A percentile compares a stretch with the other conserved stretches of the same genome.
These are phyloP conservation scores for Volvox carteri DNA, from an alignment of 163 green algal species.

Conservation along the genomic window DNA sequence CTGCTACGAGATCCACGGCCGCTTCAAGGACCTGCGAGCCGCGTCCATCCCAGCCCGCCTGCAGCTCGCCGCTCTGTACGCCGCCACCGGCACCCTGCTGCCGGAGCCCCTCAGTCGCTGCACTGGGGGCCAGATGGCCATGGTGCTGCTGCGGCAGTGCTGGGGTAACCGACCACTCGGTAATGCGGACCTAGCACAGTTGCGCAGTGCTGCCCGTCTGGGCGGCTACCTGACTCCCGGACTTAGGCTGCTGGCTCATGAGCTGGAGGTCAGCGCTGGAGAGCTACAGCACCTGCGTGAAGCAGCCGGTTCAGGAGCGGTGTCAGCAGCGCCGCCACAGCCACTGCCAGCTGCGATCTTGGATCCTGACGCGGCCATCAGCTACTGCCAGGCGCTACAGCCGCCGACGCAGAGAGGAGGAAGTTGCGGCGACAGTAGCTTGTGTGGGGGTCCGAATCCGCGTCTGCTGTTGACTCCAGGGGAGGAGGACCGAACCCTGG, in stretches of 20 bases:
- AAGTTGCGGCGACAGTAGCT: background rate
- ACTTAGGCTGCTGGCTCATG: conserved; percentile 58
- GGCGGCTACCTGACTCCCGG: conserved; percentile 65
- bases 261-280: conserved; percentile 55
- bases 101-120: conserved; percentile 63
- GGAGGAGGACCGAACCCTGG: conserved; percentile 58
- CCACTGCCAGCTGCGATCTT: too few species aligned
- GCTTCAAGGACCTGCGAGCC: conserved; percentile 66
- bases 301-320: background rate
- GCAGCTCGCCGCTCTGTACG: conserved; percentile 78
- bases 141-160: conserved; percentile 66
- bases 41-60: conserved; percentile 60
- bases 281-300: conserved; percentile 63
- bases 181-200: conserved; percentile 47
- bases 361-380: conserved; percentile 48
- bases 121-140: conserved; percentile 68
- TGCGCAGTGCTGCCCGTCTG: conserved; percentile 35
- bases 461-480: conserved; percentile 41
- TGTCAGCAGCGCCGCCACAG: background rate
- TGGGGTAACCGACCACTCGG: conserved; percentile 68
- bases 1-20: conserved; percentile 68
- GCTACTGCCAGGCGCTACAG: conserved; percentile 53
- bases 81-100: conserved; percentile 69
- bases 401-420: background rate
- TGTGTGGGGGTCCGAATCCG: conserved; percentile 25